phyloP scores from a whole-genome alignment of 345 rosid genomes.

The Raphanus sativus region DNA sequence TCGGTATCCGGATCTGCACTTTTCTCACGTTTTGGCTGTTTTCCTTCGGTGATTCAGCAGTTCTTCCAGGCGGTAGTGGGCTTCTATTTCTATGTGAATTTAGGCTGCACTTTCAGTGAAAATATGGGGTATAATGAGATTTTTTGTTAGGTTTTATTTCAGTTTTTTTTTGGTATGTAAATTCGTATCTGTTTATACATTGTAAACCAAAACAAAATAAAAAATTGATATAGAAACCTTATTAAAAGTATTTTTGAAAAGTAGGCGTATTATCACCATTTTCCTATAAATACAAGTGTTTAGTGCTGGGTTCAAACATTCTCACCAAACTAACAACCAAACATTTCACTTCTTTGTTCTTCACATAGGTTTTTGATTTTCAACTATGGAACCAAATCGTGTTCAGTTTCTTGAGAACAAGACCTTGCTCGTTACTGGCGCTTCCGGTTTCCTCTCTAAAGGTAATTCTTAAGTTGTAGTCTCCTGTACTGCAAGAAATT shows the following conservation, averaged over 20 bases:
- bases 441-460: conserved; percentile 6
- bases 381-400: background rate
- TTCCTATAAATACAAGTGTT: background rate
- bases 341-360: background rate
- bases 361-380: background rate
- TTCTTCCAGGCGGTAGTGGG: background rate
- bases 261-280: background rate
- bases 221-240: too few relatives aligned
- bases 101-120: background rate
- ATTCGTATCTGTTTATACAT: too few relatives aligned
- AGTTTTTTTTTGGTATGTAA: background rate
- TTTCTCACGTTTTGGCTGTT: background rate
- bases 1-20: background rate
- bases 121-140: background rate
- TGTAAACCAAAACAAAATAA: too few relatives aligned
- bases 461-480: background rate
- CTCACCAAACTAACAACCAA: background rate
- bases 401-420: conserved; percentile 10
- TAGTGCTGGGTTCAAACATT: background rate
- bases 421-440: background rate
- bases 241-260: too few relatives aligned
- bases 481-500: background rate
- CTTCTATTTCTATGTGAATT: background rate
- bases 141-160: background rate
- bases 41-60: background rate